A percentile compares a stretch with the other conserved stretches of the same genome.
These are phyloP conservation scores for Ophiostoma angusticollis DNA, from an alignment of 2,329 filamentous ascomycete species.

Conservation along the genomic window DNA sequence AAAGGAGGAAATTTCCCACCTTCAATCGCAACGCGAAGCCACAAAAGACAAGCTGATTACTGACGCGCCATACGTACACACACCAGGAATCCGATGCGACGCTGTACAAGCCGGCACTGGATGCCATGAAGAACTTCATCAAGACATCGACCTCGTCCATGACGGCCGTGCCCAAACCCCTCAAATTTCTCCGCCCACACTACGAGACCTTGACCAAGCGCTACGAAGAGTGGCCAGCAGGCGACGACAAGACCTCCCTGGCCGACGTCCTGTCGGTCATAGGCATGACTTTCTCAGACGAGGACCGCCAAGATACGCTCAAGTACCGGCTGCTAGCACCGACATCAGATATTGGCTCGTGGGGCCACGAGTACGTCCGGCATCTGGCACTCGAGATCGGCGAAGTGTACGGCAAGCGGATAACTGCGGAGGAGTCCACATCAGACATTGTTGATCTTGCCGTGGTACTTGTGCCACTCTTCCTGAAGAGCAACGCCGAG, in stretches of 20 bases:
- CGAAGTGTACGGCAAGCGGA: constrained; percentile 78
- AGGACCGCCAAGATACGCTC: constrained; percentile 87
- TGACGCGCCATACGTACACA: too few species aligned
- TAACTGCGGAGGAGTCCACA: constrained; percentile 72
- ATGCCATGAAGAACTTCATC: constrained; percentile 96
- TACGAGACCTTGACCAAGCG: constrained; percentile 80
- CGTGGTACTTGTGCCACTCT: constrained; percentile 76
- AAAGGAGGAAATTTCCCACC: too few species aligned
- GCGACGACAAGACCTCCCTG: constrained; percentile 75
- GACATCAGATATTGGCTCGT: constrained; percentile 84
- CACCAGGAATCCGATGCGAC: constrained; percentile 69
- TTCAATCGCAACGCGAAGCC: too few species aligned
- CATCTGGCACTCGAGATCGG: constrained; percentile 94
- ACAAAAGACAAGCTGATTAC: too few species aligned
- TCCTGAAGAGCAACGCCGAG: constrained; percentile 94
- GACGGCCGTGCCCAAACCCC: constrained; percentile 95
- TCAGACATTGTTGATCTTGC: constrained; percentile 79
- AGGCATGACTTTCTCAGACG: constrained; percentile 97
- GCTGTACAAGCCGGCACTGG: constrained; percentile 83
- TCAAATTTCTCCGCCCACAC: constrained; percentile 95
- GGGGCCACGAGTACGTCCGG: constrained; percentile 96
- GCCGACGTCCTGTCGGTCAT: constrained; percentile 95
- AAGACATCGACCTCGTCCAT: constrained; percentile 99
- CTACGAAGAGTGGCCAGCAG: constrained; percentile 78
- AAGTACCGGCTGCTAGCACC: constrained; percentile 89